phyloP scores from a whole-genome alignment of 2,329 filamentous ascomycete genomes.

The Monosporascus sp. region DNA sequence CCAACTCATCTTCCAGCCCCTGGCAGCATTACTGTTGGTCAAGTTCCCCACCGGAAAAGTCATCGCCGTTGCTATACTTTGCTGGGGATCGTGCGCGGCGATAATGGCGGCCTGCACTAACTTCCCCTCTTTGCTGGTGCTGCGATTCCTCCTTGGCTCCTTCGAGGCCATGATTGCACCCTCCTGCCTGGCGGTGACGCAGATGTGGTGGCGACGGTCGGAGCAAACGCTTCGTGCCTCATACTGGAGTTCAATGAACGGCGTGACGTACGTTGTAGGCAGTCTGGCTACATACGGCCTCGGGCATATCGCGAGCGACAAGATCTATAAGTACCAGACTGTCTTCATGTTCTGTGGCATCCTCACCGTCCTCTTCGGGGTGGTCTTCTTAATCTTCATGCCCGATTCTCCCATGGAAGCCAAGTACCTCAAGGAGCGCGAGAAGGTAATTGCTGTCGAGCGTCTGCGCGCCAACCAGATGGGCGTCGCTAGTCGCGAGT shows the following conservation, averaged over 20 bases:
- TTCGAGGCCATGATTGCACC: constrained; percentile 48
- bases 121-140: constrained; percentile 39
- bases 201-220: constrained; percentile 49
- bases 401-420: constrained; percentile 59
- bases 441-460: constrained; percentile 64
- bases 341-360: constrained; percentile 45
- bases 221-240: constrained; percentile 46
- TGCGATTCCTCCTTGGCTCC: constrained; percentile 40
- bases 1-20: constrained; percentile 52
- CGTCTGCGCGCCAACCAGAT: constrained; percentile 70
- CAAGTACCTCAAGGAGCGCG: constrained; percentile 56
- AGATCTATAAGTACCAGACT: constrained; percentile 46
- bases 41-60: constrained; percentile 52
- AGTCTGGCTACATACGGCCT: constrained; percentile 49
- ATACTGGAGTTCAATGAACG: constrained; percentile 52
- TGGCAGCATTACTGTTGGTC: constrained; percentile 47
- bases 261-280: constrained; percentile 50
- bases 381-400: constrained; percentile 51
- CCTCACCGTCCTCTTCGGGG: constrained; percentile 46
- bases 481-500: constrained; percentile 65
- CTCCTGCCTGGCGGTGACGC: constrained; percentile 46
- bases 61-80: constrained; percentile 43
- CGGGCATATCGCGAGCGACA: constrained; percentile 39
- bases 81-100: constrained; percentile 43
- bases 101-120: constrained; percentile 47